Base-by-base conservation (phyloP, 1,284 basidiomycete species). In the Vanrija pseudolonga region DNA sequence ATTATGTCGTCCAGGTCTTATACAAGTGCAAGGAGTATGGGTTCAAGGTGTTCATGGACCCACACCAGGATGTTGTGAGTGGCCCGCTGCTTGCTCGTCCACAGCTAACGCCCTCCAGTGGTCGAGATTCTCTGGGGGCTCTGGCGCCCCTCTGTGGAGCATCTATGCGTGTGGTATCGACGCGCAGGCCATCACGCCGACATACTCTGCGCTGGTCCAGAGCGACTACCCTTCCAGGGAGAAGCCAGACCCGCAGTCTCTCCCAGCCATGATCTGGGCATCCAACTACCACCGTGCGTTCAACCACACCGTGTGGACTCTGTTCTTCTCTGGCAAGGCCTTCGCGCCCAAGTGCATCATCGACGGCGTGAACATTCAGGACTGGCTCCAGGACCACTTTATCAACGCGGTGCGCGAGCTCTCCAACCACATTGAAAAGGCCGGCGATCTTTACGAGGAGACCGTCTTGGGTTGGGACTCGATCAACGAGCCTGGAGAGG, bases 401-500 rank as follows among this genome's bases (percentile, higher is more conserved):
- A 84, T 93, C 63, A 81, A 81, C 19, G 92, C 95, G 0, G 83
- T 88, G 61, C 84, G 83, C 0, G 76, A 80, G 37, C 81, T 98
- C 36, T 91, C 88, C 0, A 83, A 89, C 66, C 81, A 83, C 23
- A 88, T 98, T 42, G 76, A 78, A 2, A 83, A 82, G 14, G 88
- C 86, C 0, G 87, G 86, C 0, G 86, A 84, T 45, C 77, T 98
- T 18, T 76, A 88, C 23, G 94, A 98, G 45, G 84, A 85, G 42
- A 92, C 90, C 61, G 84, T 98, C 22, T 86, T 98, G 53, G 95
- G 95, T 0, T 98, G 95, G 95, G 95, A 98, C 72, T 89, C 86
- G 65, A 79, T 98, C 76, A 98, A 98, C 72, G 95, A 98, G 74
- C 94, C 95, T 0, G 87, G 85, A 45, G 90, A 93, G 61, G 95